Base-by-base conservation (phyloP, 2,329 filamentous ascomycete genomes). In the Sporothrix mexicana region DNA sequence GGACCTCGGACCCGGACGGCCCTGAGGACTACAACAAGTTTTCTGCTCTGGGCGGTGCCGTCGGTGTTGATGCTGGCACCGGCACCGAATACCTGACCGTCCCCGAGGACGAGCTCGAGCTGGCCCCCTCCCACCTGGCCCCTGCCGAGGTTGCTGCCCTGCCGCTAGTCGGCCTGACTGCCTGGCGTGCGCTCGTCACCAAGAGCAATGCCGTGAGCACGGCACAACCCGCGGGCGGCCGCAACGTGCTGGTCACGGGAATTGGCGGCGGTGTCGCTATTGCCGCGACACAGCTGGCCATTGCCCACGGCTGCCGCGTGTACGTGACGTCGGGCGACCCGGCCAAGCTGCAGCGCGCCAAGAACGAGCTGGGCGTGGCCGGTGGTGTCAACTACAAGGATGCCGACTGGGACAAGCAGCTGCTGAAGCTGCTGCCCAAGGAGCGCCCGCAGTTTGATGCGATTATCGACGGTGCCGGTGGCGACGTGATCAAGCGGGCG, bases 211-310 rank as follows among this genome's bases (percentile, higher is more conserved):
- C 91, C 76, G 87, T 88, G 25, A 49, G 13, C 84, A 73, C 81
- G 83, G 0, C 13, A 4, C 70, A 25, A 25, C 30, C 66, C 10
- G 47, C 47, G 15, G 17, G 15, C 59, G 93, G 93, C 2, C 84
- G 88, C 74, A 97, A 97, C 79, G 85, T 98, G 3, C 84, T 98
- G 45, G 83, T 98, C 57, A 98, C 95, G 4, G 95, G 95, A 0
- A 97, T 98, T 80, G 95, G 95, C 0, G 95, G 95, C 49, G 95
- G 95, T 59, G 95, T 98, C 0, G 95, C 95, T 47, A 84, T 98
- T 72, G 91, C 93, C 84, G 92, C 88, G 6, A 83, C 98, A 77
- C 87, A 93, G 80, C 97, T 97, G 82, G 94, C 89, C 12, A 89
- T 91, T 13, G 93, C 89, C 10, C 83, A 89, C 76, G 93, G 94